A percentile compares a stretch with the other conserved stretches of the same genome.
Evolutionary conservation across 345 rosid genomes (phyloP).

Genomic region (Eucalyptus fibrosa): DNA sequence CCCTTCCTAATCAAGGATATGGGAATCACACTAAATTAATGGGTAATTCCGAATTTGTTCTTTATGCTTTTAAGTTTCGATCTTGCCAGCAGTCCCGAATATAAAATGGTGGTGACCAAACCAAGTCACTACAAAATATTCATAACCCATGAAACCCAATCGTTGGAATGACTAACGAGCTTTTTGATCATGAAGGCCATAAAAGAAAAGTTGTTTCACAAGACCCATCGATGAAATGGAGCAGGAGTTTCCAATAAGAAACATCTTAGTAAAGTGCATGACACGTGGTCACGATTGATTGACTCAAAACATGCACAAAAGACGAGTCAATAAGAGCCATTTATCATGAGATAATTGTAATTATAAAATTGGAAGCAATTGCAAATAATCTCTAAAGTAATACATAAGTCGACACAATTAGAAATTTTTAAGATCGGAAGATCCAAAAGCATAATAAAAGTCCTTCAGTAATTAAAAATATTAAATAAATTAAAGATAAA

Average conservation of each 20-base stretch:
- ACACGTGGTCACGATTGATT: rapidly evolving
- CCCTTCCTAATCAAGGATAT: neutral
- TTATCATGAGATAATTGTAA: neutral
- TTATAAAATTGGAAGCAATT: neutral
- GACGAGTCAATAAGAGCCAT: neutral
- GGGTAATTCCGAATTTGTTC: neutral
- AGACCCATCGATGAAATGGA: neutral
- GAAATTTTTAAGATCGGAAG: neutral
- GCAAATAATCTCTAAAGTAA: neutral
- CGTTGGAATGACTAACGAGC: rapidly evolving
- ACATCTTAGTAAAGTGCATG: rapidly evolving
- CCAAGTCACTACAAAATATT: neutral
- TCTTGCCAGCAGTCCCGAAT: neutral
- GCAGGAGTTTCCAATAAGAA: neutral
- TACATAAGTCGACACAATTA: neutral
- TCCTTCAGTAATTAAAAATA: neutral
- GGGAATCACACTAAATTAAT: neutral
- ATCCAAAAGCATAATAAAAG: neutral
- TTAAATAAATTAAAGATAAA: neutral
- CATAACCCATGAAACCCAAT: neutral
- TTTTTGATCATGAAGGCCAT: neutral
- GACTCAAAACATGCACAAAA: neutral
- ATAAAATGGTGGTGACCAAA: neutral
- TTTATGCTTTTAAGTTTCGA: neutral
- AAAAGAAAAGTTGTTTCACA: neutral